A percentile compares a stretch with the other conserved stretches of the same genome.
phyloP scores from a whole-genome alignment of 768 basidiomycete genomes.

The Dentipellis sp. region DNA sequence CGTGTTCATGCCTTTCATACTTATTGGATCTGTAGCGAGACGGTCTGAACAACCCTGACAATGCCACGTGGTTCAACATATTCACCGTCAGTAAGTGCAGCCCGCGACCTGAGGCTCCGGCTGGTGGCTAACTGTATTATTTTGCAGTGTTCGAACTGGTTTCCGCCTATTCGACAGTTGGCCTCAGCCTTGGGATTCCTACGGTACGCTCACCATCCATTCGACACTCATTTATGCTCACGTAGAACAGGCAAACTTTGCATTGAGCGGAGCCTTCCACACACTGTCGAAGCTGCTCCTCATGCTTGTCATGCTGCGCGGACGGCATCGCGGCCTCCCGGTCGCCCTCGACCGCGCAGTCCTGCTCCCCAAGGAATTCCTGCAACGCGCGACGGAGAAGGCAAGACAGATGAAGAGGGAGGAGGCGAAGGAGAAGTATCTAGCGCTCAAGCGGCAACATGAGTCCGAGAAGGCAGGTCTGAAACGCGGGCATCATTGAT shows the following conservation, averaged over 20 bases:
- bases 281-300: constrained; percentile 66
- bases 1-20: too few species aligned
- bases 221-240: constrained; percentile 7
- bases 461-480: too few species aligned
- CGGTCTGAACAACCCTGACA: constrained; percentile 20
- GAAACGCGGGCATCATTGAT: too few species aligned
- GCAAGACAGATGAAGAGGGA: constrained; percentile 1
- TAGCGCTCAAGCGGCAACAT: too few species aligned
- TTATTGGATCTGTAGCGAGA: constrained; percentile 14
- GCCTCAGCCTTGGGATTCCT: constrained; percentile 33
- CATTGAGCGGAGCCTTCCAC: constrained; percentile 52
- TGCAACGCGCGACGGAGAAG: constrained; percentile 4
- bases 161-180: constrained; percentile 25
- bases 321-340: constrained; percentile 62
- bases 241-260: constrained; percentile 36
- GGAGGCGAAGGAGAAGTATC: background rate
- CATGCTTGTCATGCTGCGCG: constrained; percentile 73
- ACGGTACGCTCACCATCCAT: constrained; percentile 18
- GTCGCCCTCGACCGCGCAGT: constrained; percentile 56
- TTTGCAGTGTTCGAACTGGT: constrained; percentile 10
- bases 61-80: constrained; percentile 30
- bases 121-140: too few species aligned
- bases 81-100: constrained; percentile 25
- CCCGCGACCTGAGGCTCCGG: constrained; percentile 13
- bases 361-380: constrained; percentile 6